phyloP scores from a whole-genome alignment of 352 stramenopile species.

The Pythium dissotocum region DNA sequence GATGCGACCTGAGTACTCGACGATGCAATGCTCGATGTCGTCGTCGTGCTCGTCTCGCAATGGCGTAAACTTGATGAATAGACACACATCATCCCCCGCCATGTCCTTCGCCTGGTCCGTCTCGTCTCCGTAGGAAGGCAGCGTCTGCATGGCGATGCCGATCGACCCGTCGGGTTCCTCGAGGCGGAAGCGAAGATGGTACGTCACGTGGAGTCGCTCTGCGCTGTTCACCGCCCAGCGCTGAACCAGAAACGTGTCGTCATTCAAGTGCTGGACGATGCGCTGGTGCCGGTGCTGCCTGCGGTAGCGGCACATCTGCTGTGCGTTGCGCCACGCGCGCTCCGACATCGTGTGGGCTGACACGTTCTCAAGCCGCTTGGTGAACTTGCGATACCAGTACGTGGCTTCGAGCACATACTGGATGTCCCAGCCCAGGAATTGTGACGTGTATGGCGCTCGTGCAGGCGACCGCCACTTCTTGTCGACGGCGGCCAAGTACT shows the following conservation, averaged over 20 bases:
- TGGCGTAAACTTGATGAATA: constrained; percentile 44
- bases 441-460: constrained; percentile 19
- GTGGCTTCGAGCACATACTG: constrained; percentile 33
- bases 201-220: constrained; percentile 34
- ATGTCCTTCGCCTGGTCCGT: constrained; percentile 28
- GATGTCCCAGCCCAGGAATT: constrained; percentile 55
- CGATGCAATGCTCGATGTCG: constrained; percentile 37
- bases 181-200: constrained; percentile 53
- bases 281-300: constrained; percentile 12
- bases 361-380: neutral
- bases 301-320: constrained; percentile 49
- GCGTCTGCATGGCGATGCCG: constrained; percentile 38
- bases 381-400: constrained; percentile 37
- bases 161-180: constrained; percentile 42
- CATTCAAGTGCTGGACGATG: constrained; percentile 45
- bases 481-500: constrained; percentile 33
- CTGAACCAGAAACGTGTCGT: constrained; percentile 56
- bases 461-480: constrained; percentile 32
- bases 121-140: constrained; percentile 18
- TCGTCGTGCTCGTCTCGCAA: constrained; percentile 28
- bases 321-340: constrained; percentile 47
- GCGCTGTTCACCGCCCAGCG: constrained; percentile 9
- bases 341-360: constrained; percentile 13
- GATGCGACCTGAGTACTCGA: constrained; percentile 40
- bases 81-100: constrained; percentile 45